phyloP scores from a whole-genome alignment of 768 basidiomycete genomes.

The Suillus alpinus region DNA sequence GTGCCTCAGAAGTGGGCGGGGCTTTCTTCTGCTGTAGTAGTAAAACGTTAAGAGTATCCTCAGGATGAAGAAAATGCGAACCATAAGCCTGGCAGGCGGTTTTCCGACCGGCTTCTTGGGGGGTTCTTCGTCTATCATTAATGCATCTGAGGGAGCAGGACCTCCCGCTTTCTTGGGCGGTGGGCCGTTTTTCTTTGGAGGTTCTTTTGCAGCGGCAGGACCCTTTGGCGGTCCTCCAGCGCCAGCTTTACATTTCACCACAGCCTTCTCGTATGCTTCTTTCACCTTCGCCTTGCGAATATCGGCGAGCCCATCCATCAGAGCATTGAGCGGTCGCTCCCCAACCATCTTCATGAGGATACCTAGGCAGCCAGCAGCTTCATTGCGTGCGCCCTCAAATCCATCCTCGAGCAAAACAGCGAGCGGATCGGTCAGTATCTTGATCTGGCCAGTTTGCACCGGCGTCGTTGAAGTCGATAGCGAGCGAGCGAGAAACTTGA shows the following conservation, averaged over 20 bases:
- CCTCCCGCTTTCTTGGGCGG: constrained; percentile 22
- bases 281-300: constrained; percentile 89
- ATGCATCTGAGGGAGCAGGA: constrained; percentile 13
- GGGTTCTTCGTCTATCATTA: constrained; percentile 27
- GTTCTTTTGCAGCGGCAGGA: constrained; percentile 28
- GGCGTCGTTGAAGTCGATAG: constrained; percentile 69
- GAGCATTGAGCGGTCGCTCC: constrained; percentile 83
- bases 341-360: constrained; percentile 96
- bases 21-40: constrained; percentile 50
- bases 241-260: constrained; percentile 84
- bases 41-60: constrained; percentile 4
- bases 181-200: constrained; percentile 36
- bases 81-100: constrained; percentile 46
- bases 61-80: constrained; percentile 14
- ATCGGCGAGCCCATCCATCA: constrained; percentile 83
- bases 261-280: constrained; percentile 88
- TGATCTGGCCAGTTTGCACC: constrained; percentile 73
- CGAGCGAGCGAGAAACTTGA: constrained; percentile 82
- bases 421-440: constrained; percentile 75
- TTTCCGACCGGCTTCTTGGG: constrained; percentile 50
- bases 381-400: constrained; percentile 83
- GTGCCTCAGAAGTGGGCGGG: constrained; percentile 32
- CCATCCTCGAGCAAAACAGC: constrained; percentile 81
- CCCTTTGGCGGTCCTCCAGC: constrained; percentile 47
- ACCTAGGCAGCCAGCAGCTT: constrained; percentile 87